phyloP scores from a whole-genome alignment of 2,329 filamentous ascomycete genomes.

The Periconia digitata region DNA sequence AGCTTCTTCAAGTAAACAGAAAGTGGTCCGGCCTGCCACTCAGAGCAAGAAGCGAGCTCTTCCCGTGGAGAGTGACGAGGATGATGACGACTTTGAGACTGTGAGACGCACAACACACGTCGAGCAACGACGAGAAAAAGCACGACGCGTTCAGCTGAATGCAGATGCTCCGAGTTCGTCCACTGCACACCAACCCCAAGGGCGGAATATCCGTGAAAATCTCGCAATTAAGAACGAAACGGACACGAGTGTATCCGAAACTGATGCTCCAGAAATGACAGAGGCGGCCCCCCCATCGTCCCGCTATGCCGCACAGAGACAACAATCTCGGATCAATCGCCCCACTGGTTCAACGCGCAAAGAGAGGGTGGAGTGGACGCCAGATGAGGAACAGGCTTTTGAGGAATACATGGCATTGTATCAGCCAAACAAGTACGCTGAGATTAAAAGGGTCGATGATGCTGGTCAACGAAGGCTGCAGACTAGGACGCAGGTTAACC shows the following conservation, averaged over 20 bases:
- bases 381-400: conserved; percentile 45
- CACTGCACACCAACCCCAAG: conserved; percentile 26
- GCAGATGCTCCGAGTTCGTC: conserved; percentile 18
- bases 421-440: conserved; percentile 53
- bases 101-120: conserved; percentile 39
- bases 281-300: conserved; percentile 23
- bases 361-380: conserved; percentile 23
- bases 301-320: conserved; percentile 14
- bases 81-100: conserved; percentile 50
- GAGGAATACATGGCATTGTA: conserved; percentile 51
- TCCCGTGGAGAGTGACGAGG: conserved; percentile 20
- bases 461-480: too few relatives aligned
- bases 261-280: conserved; percentile 28
- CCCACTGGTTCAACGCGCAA: conserved; percentile 14
- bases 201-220: not conserved
- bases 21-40: conserved; percentile 27
- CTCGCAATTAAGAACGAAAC: conserved; percentile 3
- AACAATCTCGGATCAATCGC: conserved; percentile 19
- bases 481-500: conserved; percentile 53
- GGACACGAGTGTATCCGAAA: conserved; percentile 27
- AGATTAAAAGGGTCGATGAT: too few relatives aligned
- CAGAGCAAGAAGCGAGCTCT: conserved; percentile 23
- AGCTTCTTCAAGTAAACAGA: conserved; percentile 25
- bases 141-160: conserved; percentile 26
- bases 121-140: conserved; percentile 40